Percentiles rank a stretch among this genome's conserved stretches.
These are phyloP conservation scores for Dacryopinax primogenitus DNA, from an alignment of 768 basidiomycete genomes.

Conservation along the genomic window DNA sequence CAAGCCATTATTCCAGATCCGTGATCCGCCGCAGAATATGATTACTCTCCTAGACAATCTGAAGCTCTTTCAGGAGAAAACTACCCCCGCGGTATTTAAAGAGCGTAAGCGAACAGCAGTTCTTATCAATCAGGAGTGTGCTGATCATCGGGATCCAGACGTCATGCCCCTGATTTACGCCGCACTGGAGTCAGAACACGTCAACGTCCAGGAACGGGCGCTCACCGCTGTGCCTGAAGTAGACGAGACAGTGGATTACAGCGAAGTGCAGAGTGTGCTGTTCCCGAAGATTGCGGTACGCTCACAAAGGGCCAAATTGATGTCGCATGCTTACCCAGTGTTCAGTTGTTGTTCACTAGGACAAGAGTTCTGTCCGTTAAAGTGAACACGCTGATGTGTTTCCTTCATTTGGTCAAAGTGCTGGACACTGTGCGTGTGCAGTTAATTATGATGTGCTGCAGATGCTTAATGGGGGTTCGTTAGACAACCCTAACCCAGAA, in stretches of 20 bases:
- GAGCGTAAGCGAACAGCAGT: conserved; percentile 51
- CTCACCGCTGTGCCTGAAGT: conserved; percentile 70
- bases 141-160: conserved; percentile 37
- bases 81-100: conserved; percentile 69
- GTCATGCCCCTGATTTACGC: conserved; percentile 94
- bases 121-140: neutral
- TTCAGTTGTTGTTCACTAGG: conserved; percentile 79
- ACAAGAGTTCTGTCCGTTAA: conserved; percentile 84
- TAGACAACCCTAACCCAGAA: conserved; percentile 85
- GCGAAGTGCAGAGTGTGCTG: conserved; percentile 78
- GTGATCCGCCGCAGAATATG: conserved; percentile 97
- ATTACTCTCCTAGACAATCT: conserved; percentile 84
- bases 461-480: neutral
- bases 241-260: conserved; percentile 89
- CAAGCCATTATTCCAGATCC: conserved; percentile 77
- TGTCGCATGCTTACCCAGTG: conserved; percentile 3
- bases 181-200: conserved; percentile 91
- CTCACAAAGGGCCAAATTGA: conserved; percentile 11
- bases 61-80: conserved; percentile 74
- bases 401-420: conserved; percentile 76
- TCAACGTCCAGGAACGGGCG: conserved; percentile 81
- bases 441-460: neutral
- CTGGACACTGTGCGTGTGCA: conserved; percentile 56
- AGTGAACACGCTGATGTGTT: conserved; percentile 73
- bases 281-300: conserved; percentile 88